A percentile compares a stretch with the other conserved stretches of the same genome.
Evolutionary conservation across 2,329 filamentous ascomycete species (phyloP).

Genomic region (Colletotrichum gigasporum): DNA sequence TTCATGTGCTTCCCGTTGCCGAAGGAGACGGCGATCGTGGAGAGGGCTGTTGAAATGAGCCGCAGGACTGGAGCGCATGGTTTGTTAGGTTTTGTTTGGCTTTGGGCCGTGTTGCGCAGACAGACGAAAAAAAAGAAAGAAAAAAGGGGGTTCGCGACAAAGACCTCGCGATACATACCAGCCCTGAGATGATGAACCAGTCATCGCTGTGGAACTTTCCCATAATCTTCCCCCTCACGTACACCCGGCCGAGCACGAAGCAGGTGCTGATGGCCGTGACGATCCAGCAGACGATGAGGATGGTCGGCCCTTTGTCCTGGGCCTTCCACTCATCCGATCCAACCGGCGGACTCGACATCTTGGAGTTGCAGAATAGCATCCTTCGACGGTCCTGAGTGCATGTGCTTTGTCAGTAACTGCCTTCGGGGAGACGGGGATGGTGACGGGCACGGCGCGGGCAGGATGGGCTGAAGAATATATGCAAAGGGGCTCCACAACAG

Average conservation of each 20-base stretch:
- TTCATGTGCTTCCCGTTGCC: constrained; percentile 51
- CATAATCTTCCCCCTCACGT: constrained; percentile 40
- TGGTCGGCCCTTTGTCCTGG: constrained; percentile 41
- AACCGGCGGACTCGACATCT: not conserved
- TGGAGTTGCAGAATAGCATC: not conserved
- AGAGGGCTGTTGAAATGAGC: constrained; percentile 42
- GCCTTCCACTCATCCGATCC: constrained; percentile 6
- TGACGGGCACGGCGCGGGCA: no score
- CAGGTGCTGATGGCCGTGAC: constrained; percentile 40
- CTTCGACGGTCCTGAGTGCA: no score
- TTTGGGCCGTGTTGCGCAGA: no score
- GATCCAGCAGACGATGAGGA: constrained; percentile 41
- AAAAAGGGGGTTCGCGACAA: no score
- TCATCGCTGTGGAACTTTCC: constrained; percentile 47
- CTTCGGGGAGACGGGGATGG: no score
- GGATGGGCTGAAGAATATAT: no score
- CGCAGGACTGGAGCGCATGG: not conserved
- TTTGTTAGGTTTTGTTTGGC: not conserved
- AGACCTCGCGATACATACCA: constrained; percentile 37
- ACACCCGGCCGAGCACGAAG: constrained; percentile 41
- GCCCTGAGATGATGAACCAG: constrained; percentile 44
- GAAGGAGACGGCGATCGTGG: constrained; percentile 43
- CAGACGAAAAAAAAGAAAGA: no score
- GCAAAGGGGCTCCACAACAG: not conserved
- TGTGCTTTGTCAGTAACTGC: no score